A percentile compares a stretch with the other conserved stretches of the same genome.
Evolutionary conservation across 352 stramenopile species (phyloP).

Genomic region (Phytophthora agathidicida): DNA sequence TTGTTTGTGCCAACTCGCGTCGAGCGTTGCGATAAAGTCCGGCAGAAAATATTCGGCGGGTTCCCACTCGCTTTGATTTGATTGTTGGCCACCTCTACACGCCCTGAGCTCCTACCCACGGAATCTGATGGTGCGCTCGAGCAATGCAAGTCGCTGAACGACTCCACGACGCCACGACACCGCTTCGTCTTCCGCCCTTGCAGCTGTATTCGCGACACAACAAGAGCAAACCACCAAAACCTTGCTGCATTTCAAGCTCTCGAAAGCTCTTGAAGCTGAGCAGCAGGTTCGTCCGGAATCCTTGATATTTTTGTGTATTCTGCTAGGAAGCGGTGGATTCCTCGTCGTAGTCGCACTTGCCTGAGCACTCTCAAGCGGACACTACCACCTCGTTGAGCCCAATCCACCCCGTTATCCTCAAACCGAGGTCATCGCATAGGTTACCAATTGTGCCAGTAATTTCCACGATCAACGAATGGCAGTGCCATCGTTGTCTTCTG

Average conservation of each 20-base stretch:
- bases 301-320: no score
- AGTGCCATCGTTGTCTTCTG: not conserved
- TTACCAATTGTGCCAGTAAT: no score
- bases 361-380: no score
- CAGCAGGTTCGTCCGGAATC: no score
- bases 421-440: no score
- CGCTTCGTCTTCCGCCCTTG: constrained; percentile 17
- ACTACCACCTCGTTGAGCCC: no score
- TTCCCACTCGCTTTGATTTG: constrained; percentile 21
- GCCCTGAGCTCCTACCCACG: constrained; percentile 2
- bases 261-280: not conserved
- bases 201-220: constrained; percentile 13
- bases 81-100: constrained; percentile 20
- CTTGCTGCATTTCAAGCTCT: not conserved
- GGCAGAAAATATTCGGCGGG: constrained; percentile 5
- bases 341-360: no score
- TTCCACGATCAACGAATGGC: no score
- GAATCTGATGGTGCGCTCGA: constrained; percentile 18
- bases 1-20: constrained; percentile 1
- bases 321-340: no score
- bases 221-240: constrained; percentile 18
- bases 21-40: not conserved
- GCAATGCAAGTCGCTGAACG: constrained; percentile 1
- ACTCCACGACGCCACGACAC: constrained; percentile 13
- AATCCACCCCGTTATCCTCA: no score